These are phyloP conservation scores for Rhodotorula glutinis DNA, from an alignment of 1,284 basidiomycete species.

Conservation along the genomic window DNA sequence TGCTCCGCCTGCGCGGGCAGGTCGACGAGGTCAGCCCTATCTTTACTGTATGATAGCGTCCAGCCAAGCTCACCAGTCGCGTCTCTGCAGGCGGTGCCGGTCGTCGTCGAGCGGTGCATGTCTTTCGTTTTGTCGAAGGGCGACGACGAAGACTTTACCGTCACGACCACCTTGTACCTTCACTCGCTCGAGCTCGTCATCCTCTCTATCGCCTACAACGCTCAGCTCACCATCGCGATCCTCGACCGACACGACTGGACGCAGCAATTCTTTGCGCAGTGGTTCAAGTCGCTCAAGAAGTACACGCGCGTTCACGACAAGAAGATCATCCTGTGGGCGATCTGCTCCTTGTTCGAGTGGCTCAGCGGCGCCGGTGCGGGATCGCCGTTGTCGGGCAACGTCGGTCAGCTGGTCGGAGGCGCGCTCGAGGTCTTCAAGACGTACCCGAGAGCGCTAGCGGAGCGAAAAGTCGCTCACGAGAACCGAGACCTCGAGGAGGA, in stretches of 20 bases:
- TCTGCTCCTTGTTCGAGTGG: constrained; percentile 74
- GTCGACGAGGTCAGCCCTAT: constrained; percentile 64
- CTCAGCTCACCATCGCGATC: constrained; percentile 67
- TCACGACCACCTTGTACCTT: constrained; percentile 65
- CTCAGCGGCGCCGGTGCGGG: constrained; percentile 44
- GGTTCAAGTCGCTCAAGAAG: constrained; percentile 64
- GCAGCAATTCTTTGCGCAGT: constrained; percentile 70
- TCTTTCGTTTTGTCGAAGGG: constrained; percentile 51
- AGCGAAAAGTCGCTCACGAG: constrained; percentile 35
- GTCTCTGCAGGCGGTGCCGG: constrained; percentile 53
- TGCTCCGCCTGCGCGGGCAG: constrained; percentile 72
- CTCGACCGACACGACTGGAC: constrained; percentile 62
- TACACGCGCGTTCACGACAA: constrained; percentile 87
- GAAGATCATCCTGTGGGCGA: constrained; percentile 71
- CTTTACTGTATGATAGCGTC: too few species aligned
- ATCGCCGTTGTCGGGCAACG: constrained; percentile 22
- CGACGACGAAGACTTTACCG: constrained; percentile 53
- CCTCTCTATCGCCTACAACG: constrained; percentile 81
- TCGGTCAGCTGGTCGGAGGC: constrained; percentile 61
- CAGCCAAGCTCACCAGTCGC: too few species aligned
- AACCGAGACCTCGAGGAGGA: constrained; percentile 40
- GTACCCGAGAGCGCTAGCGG: constrained; percentile 53
- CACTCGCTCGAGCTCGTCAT: constrained; percentile 78
- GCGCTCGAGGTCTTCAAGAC: constrained; percentile 66
- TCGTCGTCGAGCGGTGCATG: constrained; percentile 63